Percentiles rank a stretch among this genome's conserved stretches.
These are phyloP conservation scores for Penicillium ochrochloron DNA, from an alignment of 495 filamentous ascomycete species.

Conservation along the genomic window DNA sequence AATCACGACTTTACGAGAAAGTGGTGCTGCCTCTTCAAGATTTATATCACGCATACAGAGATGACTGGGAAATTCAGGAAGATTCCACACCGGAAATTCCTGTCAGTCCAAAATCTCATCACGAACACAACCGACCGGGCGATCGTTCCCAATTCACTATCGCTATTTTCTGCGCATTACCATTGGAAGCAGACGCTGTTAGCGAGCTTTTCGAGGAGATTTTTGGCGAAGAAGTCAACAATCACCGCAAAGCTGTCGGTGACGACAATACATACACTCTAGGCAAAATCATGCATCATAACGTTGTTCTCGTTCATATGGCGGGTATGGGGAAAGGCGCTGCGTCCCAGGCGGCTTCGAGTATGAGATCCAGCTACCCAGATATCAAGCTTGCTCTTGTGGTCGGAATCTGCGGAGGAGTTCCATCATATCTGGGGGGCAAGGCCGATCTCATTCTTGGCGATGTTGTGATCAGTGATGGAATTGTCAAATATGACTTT, in stretches of 20 bases:
- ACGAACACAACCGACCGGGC: not conserved
- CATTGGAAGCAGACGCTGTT: not conserved
- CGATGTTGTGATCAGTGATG: constrained; percentile 2
- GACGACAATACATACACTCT: not conserved
- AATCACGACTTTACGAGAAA: not conserved
- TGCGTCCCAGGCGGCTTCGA: not conserved
- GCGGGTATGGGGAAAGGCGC: not conserved
- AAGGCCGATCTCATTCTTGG: not conserved
- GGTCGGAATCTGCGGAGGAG: not conserved
- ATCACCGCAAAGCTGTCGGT: not conserved
- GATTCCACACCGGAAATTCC: not conserved
- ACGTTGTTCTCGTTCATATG: not conserved
- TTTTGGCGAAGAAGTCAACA: not conserved
- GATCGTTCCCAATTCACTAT: not conserved
- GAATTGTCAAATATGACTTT: constrained; percentile 3
- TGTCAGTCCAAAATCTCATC: not conserved
- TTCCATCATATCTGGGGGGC: not conserved
- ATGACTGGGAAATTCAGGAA: not conserved
- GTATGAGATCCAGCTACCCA: not conserved
- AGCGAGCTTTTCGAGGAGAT: not conserved
- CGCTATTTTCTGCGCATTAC: not conserved
- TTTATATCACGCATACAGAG: not conserved
- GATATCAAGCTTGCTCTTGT: not conserved
- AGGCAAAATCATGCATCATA: not conserved
- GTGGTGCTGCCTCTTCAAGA: not conserved